Base-by-base conservation (phyloP, 1,284 basidiomycete genomes). In the Pascua guehoae region DNA sequence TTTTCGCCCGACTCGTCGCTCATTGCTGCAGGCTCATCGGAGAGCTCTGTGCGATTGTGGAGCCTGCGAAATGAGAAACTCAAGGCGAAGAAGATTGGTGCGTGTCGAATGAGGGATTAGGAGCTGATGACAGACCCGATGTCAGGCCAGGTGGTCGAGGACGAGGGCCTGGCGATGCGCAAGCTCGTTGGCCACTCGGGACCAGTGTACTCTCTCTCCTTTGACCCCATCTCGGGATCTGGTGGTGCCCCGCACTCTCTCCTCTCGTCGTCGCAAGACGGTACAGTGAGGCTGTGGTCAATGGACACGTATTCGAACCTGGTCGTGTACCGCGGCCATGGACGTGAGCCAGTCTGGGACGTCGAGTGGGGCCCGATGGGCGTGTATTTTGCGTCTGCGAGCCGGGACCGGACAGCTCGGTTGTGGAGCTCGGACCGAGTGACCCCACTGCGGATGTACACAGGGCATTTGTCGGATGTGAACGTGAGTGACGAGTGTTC, bases 361-460 rank as follows among this genome's bases (percentile, higher is more conserved):
- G 91, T 96, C 10, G 88, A 97, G 73, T 99, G 96, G 96, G 93
- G 90, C 64, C 94, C 95, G 8, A 85, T 91, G 79, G 95, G 96
- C 7, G 86, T 95, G n/a, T 98, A 98, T 78, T 99, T 99, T 76
- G 95, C 95, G 0, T 95, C 91, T 12, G 93, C 86, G 7, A 94
- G 91, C 71, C 81, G 95, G 50, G 96, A 99, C 77, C 82, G 91
- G 61, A 97, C 96, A 2, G 96, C 96, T 0, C 83, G 95, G 65
- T 81, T 99, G 45, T 99, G 96, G 96, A 91, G 88, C 38, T 94
- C 94, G 3, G 96, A 99, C 72, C 82, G 93, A 53, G 85, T 87
- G 15, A 86, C 88, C 8, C 89, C 93, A 51, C 74, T 98, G 62
- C 81, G 96, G 61, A 88, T 98, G 72, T 98, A 96, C 77, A 93